Conservation (phyloP, 129 eudicot species). For the Apium graveolens region DNA sequence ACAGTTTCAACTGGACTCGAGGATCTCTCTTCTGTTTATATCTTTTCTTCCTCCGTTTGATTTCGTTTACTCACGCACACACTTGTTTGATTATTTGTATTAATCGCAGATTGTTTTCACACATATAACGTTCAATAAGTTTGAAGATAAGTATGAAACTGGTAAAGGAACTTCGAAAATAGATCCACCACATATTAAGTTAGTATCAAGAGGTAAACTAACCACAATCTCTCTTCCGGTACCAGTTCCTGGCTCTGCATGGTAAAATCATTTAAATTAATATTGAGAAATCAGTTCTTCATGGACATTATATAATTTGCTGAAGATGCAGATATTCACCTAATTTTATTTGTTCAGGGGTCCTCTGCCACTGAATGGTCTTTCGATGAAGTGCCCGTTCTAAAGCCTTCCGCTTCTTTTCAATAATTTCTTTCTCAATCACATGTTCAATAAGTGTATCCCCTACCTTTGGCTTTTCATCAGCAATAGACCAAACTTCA, state of each 20-base stretch:
- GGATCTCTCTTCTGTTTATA: too few species aligned
- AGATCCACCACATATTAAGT: conserved; percentile 4
- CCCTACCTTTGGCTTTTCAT: conserved; percentile 44
- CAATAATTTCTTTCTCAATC: conserved; percentile 42
- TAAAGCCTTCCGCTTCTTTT: conserved; percentile 63
- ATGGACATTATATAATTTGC: not conserved
- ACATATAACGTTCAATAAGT: not conserved
- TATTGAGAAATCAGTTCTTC: not conserved
- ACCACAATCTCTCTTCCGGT: conserved; percentile 69
- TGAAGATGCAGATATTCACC: conserved; percentile 22
- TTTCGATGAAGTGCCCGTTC: conserved; percentile 51
- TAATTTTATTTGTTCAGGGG: conserved; percentile 50
- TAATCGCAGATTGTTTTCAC: too few species aligned
- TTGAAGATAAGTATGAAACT: not conserved
- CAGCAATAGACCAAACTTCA: conserved; percentile 61
- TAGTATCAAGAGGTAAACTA: conserved; percentile 20
- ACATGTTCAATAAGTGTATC: conserved; percentile 37
- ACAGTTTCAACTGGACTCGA: too few species aligned
- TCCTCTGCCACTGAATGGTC: conserved; percentile 42
- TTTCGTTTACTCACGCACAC: too few species aligned
- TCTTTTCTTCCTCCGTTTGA: too few species aligned
- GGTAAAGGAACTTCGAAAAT: not conserved
- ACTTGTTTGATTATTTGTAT: too few species aligned
- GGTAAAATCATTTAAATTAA: conserved; percentile 9
- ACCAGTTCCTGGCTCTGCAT: conserved; percentile 63